Base-by-base conservation (phyloP, 352 stramenopile species). In the Pythium sukuiense region DNA sequence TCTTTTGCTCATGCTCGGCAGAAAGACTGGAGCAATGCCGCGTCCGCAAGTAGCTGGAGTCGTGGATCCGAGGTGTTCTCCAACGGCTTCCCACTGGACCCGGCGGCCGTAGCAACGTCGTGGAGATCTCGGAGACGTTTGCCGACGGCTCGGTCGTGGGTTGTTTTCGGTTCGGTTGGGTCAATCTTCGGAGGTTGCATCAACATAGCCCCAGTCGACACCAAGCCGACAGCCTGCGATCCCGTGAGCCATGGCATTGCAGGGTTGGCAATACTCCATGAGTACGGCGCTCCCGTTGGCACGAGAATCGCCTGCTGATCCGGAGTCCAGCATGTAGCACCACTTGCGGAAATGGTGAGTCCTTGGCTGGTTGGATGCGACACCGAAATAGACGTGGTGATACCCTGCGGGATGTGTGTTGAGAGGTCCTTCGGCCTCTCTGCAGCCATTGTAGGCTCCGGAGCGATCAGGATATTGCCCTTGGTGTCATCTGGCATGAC, bases 21-120 rank as follows among this genome's bases (percentile, higher is more conserved):
- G 43, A 92, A 81, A 5, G 79, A 89, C 54, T 92, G 81, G 54
- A 90, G 67, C 29, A 92, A 68, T 9, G 84, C 84, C 2, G 84
- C 84, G 48, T 92, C 85, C 2, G 84, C 84, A 26, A 92, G 69
- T n/a, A 92, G 76, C 62, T 92, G 80, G 24, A 93, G 70, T 3
- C 74, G 79, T 14, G 81, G 81, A 41, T 87, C 78, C 4, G 65
- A 63, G 29, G 81, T 65, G 24, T 60, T 61, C 8, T 12, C 27
- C 24, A 16, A 18, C 12, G 64, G 45, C 56, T 41, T 30, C 61
- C 54, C 54, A 55, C 63, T 53, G 41, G 18, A 24, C 18, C 56
- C 59, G 16, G 67, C 11, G n/a, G 16, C 37, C 11, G 39, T 29
- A 27, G 39, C 27, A 24, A 46, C 55, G 7, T 37, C 66, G 45